Base-by-base conservation (phyloP, 768 basidiomycete genomes). In the Lactifluus volemus region DNA sequence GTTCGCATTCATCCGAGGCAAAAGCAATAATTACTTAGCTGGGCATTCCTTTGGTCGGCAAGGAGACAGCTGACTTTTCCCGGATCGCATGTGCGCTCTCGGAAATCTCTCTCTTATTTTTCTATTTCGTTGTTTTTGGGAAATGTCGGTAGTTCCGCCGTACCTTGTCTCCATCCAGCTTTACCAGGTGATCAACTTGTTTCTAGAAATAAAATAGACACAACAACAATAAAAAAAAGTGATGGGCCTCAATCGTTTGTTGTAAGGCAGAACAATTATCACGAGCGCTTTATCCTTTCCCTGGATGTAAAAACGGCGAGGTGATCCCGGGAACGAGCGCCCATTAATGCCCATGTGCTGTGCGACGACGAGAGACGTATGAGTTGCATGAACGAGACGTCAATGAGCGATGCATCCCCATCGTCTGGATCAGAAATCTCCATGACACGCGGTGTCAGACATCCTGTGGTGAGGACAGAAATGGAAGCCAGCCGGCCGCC, bases 21-120 rank as follows among this genome's bases (percentile, higher is more conserved):
- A 54, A 55, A 21, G 55, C 49, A 59, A 55, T 59, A 48, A 52
- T 51, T 52, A 49, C 58, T 62, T 62, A 48, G 36, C 60, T 41
- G 9, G 50, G 58, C 44, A 60, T 55, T 42, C 25, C 25, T 25
- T 25, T 39, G 53, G 67, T 68, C 65, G 67, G 66, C 67, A 68
- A 68, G 67, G 66, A 55, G 47, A 65, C 67, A n/a, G 41, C 51
- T 38, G 48, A 62, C 34, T 47, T 21, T 47, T 36, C 42, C 52
- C 38, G 3, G 12, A 38, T 38, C 38, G 10, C 52, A 57, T 49
- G 17, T 19, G 15, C 36, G 36, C 21, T 29, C 15, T 53, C 45
- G 41, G 34, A 25, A n/a, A 21, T 9, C 29, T 7, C 42, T 17
- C 45, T 25, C 21, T 47, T 4, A 51, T 61, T 61, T 52, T 25